Evolutionary conservation across 2,329 filamentous ascomycete species (phyloP), one percentile per base, ranked within the genome.

Genomic region (Sclerotinia spermophila): DNA sequence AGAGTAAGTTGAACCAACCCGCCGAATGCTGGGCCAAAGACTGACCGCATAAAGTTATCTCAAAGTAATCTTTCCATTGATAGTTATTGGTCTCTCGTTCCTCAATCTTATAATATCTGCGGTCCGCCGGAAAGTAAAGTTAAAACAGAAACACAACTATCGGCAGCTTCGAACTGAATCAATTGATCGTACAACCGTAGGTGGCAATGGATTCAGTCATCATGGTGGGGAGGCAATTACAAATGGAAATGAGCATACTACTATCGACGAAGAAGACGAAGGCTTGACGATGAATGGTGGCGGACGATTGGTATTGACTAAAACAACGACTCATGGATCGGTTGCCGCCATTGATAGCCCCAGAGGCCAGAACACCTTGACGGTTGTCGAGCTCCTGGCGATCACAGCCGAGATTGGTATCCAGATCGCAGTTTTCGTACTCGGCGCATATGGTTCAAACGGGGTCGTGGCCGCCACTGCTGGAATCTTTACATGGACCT

Each of bases 321-420:
- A 89, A 78, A 89, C 87, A 2, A 86, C 84, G 3, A 89, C 87
- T n/a, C 84, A 82, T 74, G 87, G 86, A 60, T 90, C 88, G 35
- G 82, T 90, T 65, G 86, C 94, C 62, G 89, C 92, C 72, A 84
- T 94, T 71, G 90, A 96, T 80, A 90, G 86, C 59, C 96, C 96
- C 2, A 84, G 86, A 13, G 93, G 87, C 58, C 91, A 97, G 81
- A 82, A 90, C 55, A 81, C 90, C 13, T 84, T 93, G 19, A 86
- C 95, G 7, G 77, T 90, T 1, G 76, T 95, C 13, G 96, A 99
- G 82, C 88, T 92, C 76, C 79, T 93, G 15, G 91, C 91, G 40
- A 86, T 97, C 45, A 80, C 90, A 68, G 92, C 87, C 19, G 85
- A 96, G 75, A 81, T 97, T 70, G 88, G 83, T 2, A 82, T 94